Evolutionary conservation across 2,329 filamentous ascomycete species (phyloP), one percentile per base, ranked within the genome.

Genomic region (Neocucurbitaria cava): DNA sequence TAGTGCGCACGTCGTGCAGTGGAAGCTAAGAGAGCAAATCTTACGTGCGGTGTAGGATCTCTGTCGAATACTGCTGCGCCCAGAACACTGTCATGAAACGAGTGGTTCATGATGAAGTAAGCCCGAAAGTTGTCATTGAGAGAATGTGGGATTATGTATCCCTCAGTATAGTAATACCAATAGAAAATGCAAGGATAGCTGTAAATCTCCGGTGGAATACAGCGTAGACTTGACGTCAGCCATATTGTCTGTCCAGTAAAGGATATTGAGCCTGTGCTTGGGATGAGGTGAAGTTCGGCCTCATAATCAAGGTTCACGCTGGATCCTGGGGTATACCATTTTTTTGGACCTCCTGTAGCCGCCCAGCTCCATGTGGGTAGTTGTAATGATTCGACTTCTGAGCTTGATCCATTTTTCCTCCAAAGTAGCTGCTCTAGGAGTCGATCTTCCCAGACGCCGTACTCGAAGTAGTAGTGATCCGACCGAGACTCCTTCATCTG

Each of bases 341-440:
- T 4, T 21, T 46, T 51, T 7, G 4, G 2, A n/a, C 26, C 20
- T 20, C 17, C 41, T 20, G 18, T 38, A 3, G 49, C 20, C 15
- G 49, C 49, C 49, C 49, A 51, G 41, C 49, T 38, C 49, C 41
- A 46, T 11, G 40, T 38, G 21, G 49, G 40, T 15, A 51, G n/a
- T 15, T 40, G n/a, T 9, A 40, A 23, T 26, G 10, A 5, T 1
- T 42, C 26, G 15, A 11, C 23, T 31, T 45, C 23, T 11, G 6
- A 17, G 17, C 6, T 3, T 10, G 13, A 3, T 10, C 18, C 9
- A 11, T 30, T 8, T 20, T 28, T 18, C 17, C 20, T 51, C 49
- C 49, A 51, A 5, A 51, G 33, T 15, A 51, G n/a, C n/a, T 51
- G 31, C 2, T 26, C 15, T 6, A 30, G n/a, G 20, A 51, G 31